phyloP scores from a whole-genome alignment of 306 rosid genomes.

The Quillaja saponaria region DNA sequence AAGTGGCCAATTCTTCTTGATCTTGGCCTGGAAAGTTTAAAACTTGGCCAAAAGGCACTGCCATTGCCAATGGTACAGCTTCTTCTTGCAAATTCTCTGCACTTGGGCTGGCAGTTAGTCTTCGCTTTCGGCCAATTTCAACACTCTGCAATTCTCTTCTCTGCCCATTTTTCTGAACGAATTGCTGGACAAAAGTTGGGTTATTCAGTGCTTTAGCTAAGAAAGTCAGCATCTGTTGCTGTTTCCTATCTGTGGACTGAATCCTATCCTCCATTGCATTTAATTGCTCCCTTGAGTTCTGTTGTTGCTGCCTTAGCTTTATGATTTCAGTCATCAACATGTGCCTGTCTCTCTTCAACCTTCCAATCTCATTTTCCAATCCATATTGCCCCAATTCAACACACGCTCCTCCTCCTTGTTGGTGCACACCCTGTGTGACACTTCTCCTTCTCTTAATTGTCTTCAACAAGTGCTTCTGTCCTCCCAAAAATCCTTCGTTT shows the following conservation, averaged over 20 bases:
- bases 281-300: slow-evolving; percentile 53
- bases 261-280: slow-evolving; percentile 62
- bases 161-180: slow-evolving; percentile 39
- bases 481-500: slow-evolving; percentile 85
- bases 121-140: slow-evolving; percentile 58
- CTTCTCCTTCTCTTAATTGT: slow-evolving; percentile 88
- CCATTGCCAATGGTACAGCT: slow-evolving; percentile 14
- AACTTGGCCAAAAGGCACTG: slow-evolving; percentile 26
- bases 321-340: slow-evolving; percentile 69
- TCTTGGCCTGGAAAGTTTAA: slow-evolving; percentile 32
- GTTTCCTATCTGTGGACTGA: slow-evolving; percentile 66
- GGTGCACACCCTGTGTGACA: slow-evolving; percentile 42
- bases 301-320: slow-evolving; percentile 72
- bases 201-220: slow-evolving; percentile 68
- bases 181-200: slow-evolving; percentile 49
- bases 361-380: slow-evolving; percentile 64
- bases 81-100: slow-evolving; percentile 60
- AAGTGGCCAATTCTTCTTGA: slow-evolving; percentile 38
- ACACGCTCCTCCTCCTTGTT: slow-evolving; percentile 48
- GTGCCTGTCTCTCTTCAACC: slow-evolving; percentile 61
- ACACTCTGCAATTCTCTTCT: slow-evolving; percentile 41
- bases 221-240: slow-evolving; percentile 63
- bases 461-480: slow-evolving; percentile 70
- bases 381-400: slow-evolving; percentile 81
- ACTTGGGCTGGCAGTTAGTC: slow-evolving; percentile 56